Percentiles rank a stretch among this genome's conserved stretches.
Conservation (phyloP, 768 basidiomycete species). For the Panaeolus papilionaceus region DNA sequence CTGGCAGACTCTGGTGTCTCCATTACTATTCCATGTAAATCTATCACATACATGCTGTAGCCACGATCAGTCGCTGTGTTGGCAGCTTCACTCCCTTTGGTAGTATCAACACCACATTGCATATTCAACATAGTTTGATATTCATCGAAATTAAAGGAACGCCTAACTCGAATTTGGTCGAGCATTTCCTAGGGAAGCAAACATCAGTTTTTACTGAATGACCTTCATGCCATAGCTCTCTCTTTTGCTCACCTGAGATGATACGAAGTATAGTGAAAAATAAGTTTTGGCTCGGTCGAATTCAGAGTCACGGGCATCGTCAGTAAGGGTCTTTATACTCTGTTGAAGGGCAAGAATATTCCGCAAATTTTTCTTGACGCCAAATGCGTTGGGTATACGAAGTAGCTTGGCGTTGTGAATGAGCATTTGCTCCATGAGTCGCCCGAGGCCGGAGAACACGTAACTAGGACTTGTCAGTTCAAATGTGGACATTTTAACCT, state of each 20-base stretch:
- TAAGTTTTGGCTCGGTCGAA: constrained; percentile 82
- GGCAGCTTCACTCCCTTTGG: constrained; percentile 53
- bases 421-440: constrained; percentile 84
- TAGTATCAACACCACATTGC: constrained; percentile 83
- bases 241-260: constrained; percentile 67
- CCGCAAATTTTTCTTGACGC: constrained; percentile 85
- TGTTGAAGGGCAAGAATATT: constrained; percentile 94
- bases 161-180: constrained; percentile 65
- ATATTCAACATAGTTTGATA: constrained; percentile 91
- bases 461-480: constrained; percentile 58
- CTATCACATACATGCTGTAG: constrained; percentile 89
- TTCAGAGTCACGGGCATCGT: constrained; percentile 63
- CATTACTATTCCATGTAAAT: constrained; percentile 83
- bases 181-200: constrained; percentile 68
- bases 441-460: constrained; percentile 84
- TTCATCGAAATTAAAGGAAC: constrained; percentile 85
- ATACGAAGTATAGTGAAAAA: constrained; percentile 77
- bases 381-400: constrained; percentile 70
- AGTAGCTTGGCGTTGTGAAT: constrained; percentile 78
- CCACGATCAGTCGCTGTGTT: constrained; percentile 68
- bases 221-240: background rate
- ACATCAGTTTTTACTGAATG: background rate
- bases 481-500: background rate
- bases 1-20: constrained; percentile 43
- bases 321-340: constrained; percentile 78